Base-by-base conservation (phyloP, 225 moss, liverwort and hornwort genomes). In the Asterella californica region DNA sequence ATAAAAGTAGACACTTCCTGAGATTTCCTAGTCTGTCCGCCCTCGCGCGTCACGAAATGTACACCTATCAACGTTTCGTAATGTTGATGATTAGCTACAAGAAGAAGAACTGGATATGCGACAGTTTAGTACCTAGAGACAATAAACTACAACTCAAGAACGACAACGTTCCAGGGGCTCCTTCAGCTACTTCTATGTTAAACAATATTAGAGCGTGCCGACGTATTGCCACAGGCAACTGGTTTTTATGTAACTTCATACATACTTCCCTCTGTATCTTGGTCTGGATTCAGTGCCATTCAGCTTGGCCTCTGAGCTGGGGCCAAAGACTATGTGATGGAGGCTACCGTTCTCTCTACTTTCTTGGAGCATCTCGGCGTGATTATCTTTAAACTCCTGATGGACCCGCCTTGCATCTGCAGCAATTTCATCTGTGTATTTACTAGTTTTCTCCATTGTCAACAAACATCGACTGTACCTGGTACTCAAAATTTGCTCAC, bases 181-280 rank as follows among this genome's bases (percentile, higher is more conserved):
- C n/a, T n/a, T n/a, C n/a, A n/a, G n/a, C n/a, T n/a, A n/a, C n/a
- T n/a, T n/a, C n/a, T n/a, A n/a, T n/a, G n/a, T n/a, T n/a, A n/a
- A n/a, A n/a, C n/a, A n/a, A n/a, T n/a, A n/a, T n/a, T n/a, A n/a
- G n/a, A n/a, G n/a, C n/a, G n/a, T n/a, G 42, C 42, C 42, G 42
- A 42, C 42, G 42, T 42, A 42, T 7, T 7, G 42, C 7, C 3
- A 42, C 3, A 2, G 3, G 42, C 7, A 42, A 42, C 42, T 7
- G 42, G 42, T 7, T 42, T 42, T 42, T 42, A 42, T 42, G n/a
- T 42, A 9, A 67, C 72, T 55, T 48, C 73, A 99, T 36, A 99
- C 95, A 82, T 95, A 99, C 85, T 99, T 99, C 60, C 95, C 99
- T 90, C 99, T 87, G 32, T 99, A 99, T 78, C 92, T 95, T 11